These are phyloP conservation scores for Cetraspora pellucida DNA, from an alignment of 192 early-diverging fungal species.

Conservation along the genomic window DNA sequence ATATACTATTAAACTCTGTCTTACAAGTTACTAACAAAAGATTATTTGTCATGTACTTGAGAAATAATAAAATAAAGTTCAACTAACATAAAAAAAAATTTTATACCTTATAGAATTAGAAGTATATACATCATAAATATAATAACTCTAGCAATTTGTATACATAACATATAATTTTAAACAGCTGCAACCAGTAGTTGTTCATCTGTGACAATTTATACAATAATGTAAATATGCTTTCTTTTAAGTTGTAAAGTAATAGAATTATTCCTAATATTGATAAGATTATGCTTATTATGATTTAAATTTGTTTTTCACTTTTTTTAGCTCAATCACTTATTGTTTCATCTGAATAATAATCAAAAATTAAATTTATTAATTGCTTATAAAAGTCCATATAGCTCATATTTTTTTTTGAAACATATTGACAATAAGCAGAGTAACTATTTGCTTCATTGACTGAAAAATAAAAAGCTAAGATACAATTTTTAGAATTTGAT, in stretches of 20 bases:
- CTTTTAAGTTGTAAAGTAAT: neutral
- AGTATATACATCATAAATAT: neutral
- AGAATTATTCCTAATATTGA: neutral
- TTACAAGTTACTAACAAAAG: neutral
- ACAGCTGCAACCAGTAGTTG: neutral
- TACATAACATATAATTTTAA: neutral
- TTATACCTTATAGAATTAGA: neutral
- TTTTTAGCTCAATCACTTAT: neutral
- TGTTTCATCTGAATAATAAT: neutral
- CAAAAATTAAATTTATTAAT: conserved; percentile 2
- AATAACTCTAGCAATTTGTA: conserved; percentile 3
- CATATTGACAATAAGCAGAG: neutral
- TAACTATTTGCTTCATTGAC: too few relatives aligned
- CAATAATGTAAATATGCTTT: neutral
- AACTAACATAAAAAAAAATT: neutral
- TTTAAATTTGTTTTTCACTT: neutral
- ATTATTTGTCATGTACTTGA: neutral
- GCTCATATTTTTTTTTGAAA: neutral
- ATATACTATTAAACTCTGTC: too few relatives aligned
- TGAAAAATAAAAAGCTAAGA: too few relatives aligned
- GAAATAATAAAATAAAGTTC: neutral
- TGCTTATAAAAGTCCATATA: neutral
- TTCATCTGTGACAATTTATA: neutral
- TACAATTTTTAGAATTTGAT: too few relatives aligned
- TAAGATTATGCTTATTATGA: neutral